These are phyloP conservation scores for Globisporangium parvum DNA, from an alignment of 352 stramenopile species.

Conservation along the genomic window DNA sequence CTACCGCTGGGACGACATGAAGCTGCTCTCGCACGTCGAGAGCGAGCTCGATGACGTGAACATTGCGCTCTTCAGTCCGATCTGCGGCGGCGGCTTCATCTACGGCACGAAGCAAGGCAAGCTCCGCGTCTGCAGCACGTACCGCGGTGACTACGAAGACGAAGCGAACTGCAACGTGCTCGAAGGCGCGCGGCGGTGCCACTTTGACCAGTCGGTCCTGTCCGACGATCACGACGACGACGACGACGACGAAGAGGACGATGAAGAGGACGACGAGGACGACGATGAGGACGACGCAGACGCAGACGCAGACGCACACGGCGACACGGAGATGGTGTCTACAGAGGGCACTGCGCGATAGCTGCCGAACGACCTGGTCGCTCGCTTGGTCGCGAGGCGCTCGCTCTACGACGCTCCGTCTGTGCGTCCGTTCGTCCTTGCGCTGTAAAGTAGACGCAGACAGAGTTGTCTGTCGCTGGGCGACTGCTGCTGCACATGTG, in stretches of 20 bases:
- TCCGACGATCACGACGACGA: slow-evolving; percentile 47
- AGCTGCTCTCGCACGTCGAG: slow-evolving; percentile 77
- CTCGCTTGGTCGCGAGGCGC: slow-evolving; percentile 5
- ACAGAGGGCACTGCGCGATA: slow-evolving; percentile 6
- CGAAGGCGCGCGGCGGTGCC: slow-evolving; percentile 45
- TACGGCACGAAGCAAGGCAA: slow-evolving; percentile 97
- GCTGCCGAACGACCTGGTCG: slow-evolving; percentile 10
- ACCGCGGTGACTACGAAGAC: slow-evolving; percentile 67
- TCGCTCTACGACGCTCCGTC: too few species aligned
- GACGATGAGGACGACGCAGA: slow-evolving; percentile 32
- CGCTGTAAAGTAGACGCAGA: background rate
- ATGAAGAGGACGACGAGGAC: slow-evolving; percentile 27
- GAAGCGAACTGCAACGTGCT: slow-evolving; percentile 82
- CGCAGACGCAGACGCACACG: slow-evolving; percentile 27
- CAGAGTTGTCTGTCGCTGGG: background rate
- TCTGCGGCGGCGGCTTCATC: slow-evolving; percentile 95
- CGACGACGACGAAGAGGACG: slow-evolving; percentile 37
- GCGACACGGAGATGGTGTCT: slow-evolving; percentile 15
- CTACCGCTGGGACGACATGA: slow-evolving; percentile 89
- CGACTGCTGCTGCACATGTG: background rate
- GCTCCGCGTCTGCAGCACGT: slow-evolving; percentile 84
- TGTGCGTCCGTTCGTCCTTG: background rate
- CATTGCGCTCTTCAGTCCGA: slow-evolving; percentile 97
- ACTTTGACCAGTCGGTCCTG: slow-evolving; percentile 57
- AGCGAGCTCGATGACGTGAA: slow-evolving; percentile 96